These are phyloP conservation scores for Saccharomyces pastorianus DNA, from an alignment of 1,139 yeast genomes.

Conservation along the genomic window DNA sequence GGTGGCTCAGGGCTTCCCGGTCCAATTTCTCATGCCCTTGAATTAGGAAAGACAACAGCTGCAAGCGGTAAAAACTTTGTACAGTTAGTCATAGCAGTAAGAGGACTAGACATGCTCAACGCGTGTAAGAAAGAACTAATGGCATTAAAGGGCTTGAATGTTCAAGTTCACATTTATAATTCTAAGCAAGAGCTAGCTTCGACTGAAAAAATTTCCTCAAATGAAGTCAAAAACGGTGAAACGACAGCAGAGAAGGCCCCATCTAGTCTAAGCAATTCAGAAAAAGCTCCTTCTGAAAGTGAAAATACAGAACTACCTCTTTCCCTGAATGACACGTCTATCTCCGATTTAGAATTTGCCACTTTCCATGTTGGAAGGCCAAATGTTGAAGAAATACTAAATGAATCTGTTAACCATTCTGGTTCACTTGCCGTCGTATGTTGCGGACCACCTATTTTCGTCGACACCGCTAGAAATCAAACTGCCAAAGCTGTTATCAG, in stretches of 20 bases:
- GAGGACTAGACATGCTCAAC: slow-evolving; percentile 2
- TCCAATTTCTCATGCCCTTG: slow-evolving; percentile 31
- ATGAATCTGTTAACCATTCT: slow-evolving; percentile 5
- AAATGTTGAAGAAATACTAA: slow-evolving; percentile 34
- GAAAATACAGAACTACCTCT: neutral
- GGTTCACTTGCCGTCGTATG: slow-evolving; percentile 38
- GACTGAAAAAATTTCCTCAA: neutral
- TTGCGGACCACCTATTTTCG: slow-evolving; percentile 47
- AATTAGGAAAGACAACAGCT: neutral
- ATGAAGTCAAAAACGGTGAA: neutral
- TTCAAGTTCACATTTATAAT: neutral
- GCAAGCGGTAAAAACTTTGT: neutral
- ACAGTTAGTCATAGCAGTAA: slow-evolving; percentile 1
- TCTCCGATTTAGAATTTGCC: neutral
- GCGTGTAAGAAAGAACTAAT: neutral
- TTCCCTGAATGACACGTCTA: neutral
- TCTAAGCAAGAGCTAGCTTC: neutral
- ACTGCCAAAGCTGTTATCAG: slow-evolving; percentile 25
- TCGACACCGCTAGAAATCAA: slow-evolving; percentile 41
- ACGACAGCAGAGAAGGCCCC: neutral
- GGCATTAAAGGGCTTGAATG: neutral
- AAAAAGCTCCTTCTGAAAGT: neutral
- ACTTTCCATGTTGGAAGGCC: slow-evolving; percentile 41
- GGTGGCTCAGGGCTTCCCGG: slow-evolving; percentile 79
- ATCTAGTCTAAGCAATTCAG: neutral